These are phyloP conservation scores for Fusarium nisikadoi DNA, from an alignment of 2,329 filamentous ascomycete species.

Conservation along the genomic window DNA sequence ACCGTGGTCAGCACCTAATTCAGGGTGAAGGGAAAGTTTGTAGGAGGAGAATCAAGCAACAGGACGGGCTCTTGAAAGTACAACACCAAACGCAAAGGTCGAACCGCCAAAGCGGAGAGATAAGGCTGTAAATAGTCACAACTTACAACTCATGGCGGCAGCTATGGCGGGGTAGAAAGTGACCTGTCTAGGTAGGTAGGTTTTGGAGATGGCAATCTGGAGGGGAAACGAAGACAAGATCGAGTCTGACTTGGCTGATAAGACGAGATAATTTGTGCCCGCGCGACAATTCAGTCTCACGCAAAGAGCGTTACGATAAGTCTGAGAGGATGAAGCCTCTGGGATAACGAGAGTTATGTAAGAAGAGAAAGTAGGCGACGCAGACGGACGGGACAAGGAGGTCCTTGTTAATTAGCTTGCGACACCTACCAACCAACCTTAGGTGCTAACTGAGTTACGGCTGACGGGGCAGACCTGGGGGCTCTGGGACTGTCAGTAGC, in stretches of 20 bases:
- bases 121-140: slow-evolving; percentile 43
- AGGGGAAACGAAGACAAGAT: slow-evolving; percentile 17
- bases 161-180: slow-evolving; percentile 43
- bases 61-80: neutral
- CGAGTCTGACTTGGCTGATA: neutral
- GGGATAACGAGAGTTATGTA: slow-evolving; percentile 22
- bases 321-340: slow-evolving; percentile 20
- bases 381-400: slow-evolving; percentile 17
- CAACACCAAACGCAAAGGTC: slow-evolving; percentile 9
- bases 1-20: slow-evolving; percentile 39
- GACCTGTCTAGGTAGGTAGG: slow-evolving; percentile 3
- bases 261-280: neutral
- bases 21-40: neutral
- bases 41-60: neutral
- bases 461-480: neutral
- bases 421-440: slow-evolving; percentile 1
- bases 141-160: slow-evolving; percentile 49
- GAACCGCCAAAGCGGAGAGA: slow-evolving; percentile 33
- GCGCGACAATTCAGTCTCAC: slow-evolving; percentile 21
- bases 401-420: slow-evolving; percentile 40
- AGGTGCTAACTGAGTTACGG: neutral
- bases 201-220: slow-evolving; percentile 14
- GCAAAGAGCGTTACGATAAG: slow-evolving; percentile 8
- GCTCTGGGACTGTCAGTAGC: slow-evolving; percentile 9
- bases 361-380: slow-evolving; percentile 13